Conservation (phyloP, 805 yeast species). For the Metschnikowia henanensis region DNA sequence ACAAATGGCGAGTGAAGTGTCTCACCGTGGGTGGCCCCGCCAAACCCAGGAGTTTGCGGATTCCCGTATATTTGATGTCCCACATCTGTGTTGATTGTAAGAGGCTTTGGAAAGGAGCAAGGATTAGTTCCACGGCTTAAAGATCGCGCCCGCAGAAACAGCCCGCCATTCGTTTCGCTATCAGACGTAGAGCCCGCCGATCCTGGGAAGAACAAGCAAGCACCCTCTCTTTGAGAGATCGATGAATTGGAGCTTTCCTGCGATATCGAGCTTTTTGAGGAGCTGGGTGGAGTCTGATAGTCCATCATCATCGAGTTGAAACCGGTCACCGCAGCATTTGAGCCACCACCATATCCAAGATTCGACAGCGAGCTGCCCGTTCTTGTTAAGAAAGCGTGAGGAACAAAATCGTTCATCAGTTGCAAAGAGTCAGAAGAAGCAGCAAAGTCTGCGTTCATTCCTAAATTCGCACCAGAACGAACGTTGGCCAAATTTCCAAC, state of each 20-base stretch:
- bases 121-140: constrained; percentile 20
- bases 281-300: constrained; percentile 40
- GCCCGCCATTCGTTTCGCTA: constrained; percentile 30
- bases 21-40: constrained; percentile 9
- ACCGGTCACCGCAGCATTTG: constrained; percentile 7
- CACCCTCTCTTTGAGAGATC: constrained; percentile 1
- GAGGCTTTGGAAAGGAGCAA: constrained; percentile 32
- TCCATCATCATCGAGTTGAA: constrained; percentile 42
- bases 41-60: constrained; percentile 5
- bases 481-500: constrained; percentile 41
- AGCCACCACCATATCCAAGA: constrained; percentile 13
- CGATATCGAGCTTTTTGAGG: constrained; percentile 33
- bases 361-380: constrained; percentile 23
- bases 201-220: constrained; percentile 3
- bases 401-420: constrained; percentile 45
- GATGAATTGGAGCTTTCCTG: constrained; percentile 20
- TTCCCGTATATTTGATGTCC: not conserved
- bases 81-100: constrained; percentile 39
- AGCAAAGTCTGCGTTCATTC: constrained; percentile 22
- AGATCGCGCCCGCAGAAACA: constrained; percentile 14
- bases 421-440: constrained; percentile 42
- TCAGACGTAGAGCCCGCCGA: constrained; percentile 20
- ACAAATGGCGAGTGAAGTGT: constrained; percentile 43
- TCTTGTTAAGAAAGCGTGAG: constrained; percentile 38
- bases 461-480: constrained; percentile 22